phyloP scores from a whole-genome alignment of 108 stramenopile genomes.

The Pseudonitzschia multiseries region DNA sequence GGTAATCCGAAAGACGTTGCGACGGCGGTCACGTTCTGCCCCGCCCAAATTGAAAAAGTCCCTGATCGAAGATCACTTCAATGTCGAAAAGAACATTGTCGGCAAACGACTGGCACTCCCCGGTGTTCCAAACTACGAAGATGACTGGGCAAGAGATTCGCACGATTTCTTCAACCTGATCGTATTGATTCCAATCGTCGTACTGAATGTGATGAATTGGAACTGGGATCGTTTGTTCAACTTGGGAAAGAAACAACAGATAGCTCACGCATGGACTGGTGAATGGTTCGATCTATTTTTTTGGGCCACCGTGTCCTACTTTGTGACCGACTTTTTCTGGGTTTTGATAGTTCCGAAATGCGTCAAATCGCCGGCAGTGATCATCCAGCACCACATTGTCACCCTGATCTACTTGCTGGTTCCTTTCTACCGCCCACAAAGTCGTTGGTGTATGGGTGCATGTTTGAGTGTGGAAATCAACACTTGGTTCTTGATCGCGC shows the following conservation, averaged over 20 bases:
- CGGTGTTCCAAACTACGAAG: constrained; percentile 69
- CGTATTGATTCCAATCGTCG: constrained; percentile 74
- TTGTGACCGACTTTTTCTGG: constrained; percentile 73
- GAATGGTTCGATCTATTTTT: constrained; percentile 76
- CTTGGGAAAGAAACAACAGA: constrained; percentile 32
- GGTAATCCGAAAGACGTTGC: neutral
- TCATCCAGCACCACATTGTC: constrained; percentile 84
- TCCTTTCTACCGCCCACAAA: constrained; percentile 53
- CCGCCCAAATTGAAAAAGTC: constrained; percentile 35
- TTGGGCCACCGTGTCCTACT: constrained; percentile 58
- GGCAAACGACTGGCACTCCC: constrained; percentile 53
- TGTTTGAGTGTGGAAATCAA: constrained; percentile 85
- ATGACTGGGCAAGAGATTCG: constrained; percentile 66
- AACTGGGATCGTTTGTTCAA: constrained; percentile 71
- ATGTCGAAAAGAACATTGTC: constrained; percentile 49
- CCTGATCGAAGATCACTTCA: constrained; percentile 66
- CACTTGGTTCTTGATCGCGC: constrained; percentile 89
- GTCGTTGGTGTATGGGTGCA: constrained; percentile 84
- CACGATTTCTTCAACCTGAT: constrained; percentile 91
- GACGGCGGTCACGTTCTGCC: constrained; percentile 29
- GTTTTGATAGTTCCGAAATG: constrained; percentile 58
- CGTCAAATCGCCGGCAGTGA: constrained; percentile 64
- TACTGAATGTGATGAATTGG: constrained; percentile 86
- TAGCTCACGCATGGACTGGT: constrained; percentile 77
- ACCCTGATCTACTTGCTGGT: constrained; percentile 74